Evolutionary conservation across 169 alveolate genomes (phyloP).

Genomic region (Plasmodium vivax): DNA sequence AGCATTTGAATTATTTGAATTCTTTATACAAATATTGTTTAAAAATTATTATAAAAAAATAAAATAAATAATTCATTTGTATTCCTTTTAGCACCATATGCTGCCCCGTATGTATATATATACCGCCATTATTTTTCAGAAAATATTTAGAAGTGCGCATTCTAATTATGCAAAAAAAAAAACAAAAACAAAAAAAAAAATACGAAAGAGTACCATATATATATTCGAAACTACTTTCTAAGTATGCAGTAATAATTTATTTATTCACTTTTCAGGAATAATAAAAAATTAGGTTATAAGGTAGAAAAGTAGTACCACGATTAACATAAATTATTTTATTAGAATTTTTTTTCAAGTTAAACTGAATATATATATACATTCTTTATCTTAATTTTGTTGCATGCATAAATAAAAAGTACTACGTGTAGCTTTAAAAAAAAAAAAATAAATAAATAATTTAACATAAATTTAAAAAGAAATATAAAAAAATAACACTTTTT

Average conservation of each 20-base stretch:
- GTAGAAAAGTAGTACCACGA: background rate
- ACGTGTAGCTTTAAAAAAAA: background rate
- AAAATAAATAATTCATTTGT: background rate
- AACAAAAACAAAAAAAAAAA: too few relatives aligned
- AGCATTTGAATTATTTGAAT: background rate
- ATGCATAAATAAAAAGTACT: background rate
- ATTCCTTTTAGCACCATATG: background rate
- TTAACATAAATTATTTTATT: background rate
- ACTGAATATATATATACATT: background rate
- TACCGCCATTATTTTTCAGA: background rate
- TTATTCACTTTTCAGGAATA: background rate
- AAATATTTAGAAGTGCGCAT: background rate
- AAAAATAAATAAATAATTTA: too few relatives aligned
- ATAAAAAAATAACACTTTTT: background rate
- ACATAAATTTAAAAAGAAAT: too few relatives aligned
- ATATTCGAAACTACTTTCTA: background rate
- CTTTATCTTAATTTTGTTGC: background rate
- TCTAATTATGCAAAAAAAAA: background rate
- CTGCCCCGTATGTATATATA: background rate
- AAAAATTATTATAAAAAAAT: background rate
- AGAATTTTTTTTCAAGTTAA: background rate
- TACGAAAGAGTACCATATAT: background rate
- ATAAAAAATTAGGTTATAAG: background rate
- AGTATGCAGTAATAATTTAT: background rate
- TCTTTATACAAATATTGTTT: background rate